Evolutionary conservation across 129 eudicot genomes (phyloP).

Genomic region (Rutidosis leptorrhynchoides): DNA sequence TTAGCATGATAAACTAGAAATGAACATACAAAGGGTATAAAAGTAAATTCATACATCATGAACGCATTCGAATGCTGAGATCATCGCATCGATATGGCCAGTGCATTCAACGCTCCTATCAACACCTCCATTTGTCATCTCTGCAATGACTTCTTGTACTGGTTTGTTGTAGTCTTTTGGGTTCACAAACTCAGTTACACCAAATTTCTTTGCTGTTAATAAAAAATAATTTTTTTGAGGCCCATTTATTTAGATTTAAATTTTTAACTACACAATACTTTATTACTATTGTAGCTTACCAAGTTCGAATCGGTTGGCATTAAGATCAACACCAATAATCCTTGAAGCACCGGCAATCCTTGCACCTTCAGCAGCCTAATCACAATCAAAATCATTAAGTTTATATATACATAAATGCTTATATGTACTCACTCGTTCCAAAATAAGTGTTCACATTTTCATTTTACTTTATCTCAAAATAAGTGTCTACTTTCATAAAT

Average conservation of each 20-base stretch:
- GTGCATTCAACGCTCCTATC: slow-evolving; percentile 80
- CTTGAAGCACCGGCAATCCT: slow-evolving; percentile 74
- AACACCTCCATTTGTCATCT: slow-evolving; percentile 84
- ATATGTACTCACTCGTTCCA: too few species aligned
- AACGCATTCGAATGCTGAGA: slow-evolving; percentile 82
- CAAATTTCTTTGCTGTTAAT: slow-evolving; percentile 71
- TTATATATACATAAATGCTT: neutral
- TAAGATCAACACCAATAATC: slow-evolving; percentile 70
- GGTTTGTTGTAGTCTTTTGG: slow-evolving; percentile 67
- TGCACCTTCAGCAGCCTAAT: slow-evolving; percentile 87
- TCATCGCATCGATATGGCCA: slow-evolving; percentile 73
- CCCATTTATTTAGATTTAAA: neutral
- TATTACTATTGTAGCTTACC: slow-evolving; percentile 32
- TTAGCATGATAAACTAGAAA: too few species aligned
- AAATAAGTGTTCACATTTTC: too few species aligned
- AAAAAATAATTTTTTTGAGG: neutral
- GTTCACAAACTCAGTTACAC: slow-evolving; percentile 78
- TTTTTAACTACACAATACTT: neutral
- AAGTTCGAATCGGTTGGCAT: slow-evolving; percentile 50
- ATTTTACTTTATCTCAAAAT: too few species aligned
- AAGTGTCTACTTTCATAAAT: too few species aligned
- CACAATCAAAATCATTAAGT: slow-evolving; percentile 3
- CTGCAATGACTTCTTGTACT: slow-evolving; percentile 82
- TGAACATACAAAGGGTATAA: neutral
- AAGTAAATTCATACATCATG: slow-evolving; percentile 57